phyloP scores from a whole-genome alignment of 768 basidiomycete genomes.

The Amanita exitialis region DNA sequence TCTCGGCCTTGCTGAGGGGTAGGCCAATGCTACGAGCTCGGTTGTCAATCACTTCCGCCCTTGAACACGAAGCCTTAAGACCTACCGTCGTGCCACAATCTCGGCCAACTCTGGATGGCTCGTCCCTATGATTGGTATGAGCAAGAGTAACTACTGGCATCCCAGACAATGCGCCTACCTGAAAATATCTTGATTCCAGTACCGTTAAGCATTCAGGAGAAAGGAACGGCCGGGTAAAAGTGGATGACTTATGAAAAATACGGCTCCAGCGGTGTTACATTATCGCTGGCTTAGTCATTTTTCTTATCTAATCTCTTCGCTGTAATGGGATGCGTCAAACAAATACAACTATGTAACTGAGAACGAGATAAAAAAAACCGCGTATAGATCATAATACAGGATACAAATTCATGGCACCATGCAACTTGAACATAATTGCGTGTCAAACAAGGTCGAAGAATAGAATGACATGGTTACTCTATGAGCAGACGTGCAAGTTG shows the following conservation, averaged over 20 bases:
- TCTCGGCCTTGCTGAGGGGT: conserved; percentile 77
- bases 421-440: neutral
- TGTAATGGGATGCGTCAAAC: neutral
- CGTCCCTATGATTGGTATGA: conserved; percentile 45
- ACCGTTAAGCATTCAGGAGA: conserved; percentile 35
- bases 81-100: conserved; percentile 84
- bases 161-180: conserved; percentile 26
- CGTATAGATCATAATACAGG: conserved; percentile 3
- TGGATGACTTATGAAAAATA: neutral
- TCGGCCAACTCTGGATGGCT: conserved; percentile 94
- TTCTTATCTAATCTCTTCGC: conserved; percentile 7
- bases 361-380: neutral
- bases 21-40: conserved; percentile 66
- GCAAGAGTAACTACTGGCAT: neutral
- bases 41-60: conserved; percentile 13
- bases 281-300: conserved; percentile 3
- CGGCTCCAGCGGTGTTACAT: neutral
- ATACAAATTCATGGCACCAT: conserved; percentile 6
- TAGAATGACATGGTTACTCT: conserved; percentile 2
- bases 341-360: conserved; percentile 1
- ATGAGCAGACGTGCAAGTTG: neutral
- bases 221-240: neutral
- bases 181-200: conserved; percentile 50
- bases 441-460: neutral
- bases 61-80: conserved; percentile 12